Evolutionary conservation across 805 yeast species (phyloP), one percentile per base, ranked within the genome.

Genomic region (Candida koratica): DNA sequence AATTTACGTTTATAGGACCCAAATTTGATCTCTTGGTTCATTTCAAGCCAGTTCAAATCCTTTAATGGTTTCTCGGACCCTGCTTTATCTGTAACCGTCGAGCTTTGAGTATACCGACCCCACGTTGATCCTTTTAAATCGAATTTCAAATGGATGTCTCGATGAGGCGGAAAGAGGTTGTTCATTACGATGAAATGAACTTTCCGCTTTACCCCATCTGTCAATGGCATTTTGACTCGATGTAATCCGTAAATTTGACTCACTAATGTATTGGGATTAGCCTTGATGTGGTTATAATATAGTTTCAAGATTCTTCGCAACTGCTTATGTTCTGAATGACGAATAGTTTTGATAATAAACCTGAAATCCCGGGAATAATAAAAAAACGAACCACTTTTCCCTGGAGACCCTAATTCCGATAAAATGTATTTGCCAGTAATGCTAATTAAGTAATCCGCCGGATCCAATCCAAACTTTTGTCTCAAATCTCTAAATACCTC

Each of bases 231-330:
- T 57, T 90, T 88, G 33, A 93, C 81, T 41, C 99, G 69, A 56
- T 93, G 97, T 36, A 93, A 69, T 0, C 99, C 99, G 61, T 93
- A 93, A 58, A 90, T 88, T 61, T 93, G 98, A n/a, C 95, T 83
- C 5, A 93, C 66, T 44, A 93, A 68, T 0, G 98, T 93, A 53
- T 85, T 79, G 17, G 97, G 97, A 53, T 90, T 83, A 11, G 69
- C 66, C 52, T 78, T 79, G 26, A 90, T 89, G 58, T 93, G 96
- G 11, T 69, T 56, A 56, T 88, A 79, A 58, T 93, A 93, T 30
- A 82, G 81, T 49, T 79, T 75, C 31, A 93, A 68, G 24, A 84
- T 77, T 43, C 68, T 71, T 47, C 95, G 69, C 42, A 93, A 63
- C 55, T 86, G 93, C 43, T 78, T 77, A 63, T 93, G 97, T 53